Base-by-base conservation (phyloP, 768 basidiomycete species). In the Collybia sp. region DNA sequence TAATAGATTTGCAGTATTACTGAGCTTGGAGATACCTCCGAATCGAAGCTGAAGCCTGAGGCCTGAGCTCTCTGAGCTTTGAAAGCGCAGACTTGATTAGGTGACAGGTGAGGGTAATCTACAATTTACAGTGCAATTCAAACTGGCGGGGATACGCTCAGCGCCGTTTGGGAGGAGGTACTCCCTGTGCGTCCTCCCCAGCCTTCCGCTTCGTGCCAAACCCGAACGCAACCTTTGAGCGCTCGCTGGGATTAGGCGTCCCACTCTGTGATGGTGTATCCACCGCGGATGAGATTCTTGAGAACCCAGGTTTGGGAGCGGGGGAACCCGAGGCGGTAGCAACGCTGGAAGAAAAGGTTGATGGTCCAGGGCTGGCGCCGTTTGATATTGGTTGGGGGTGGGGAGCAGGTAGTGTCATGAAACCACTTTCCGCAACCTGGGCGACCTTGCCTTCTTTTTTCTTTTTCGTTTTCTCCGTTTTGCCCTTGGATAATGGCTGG, bases 201-300 rank as follows among this genome's bases (percentile, higher is more conserved):
- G 85, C 87, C 60, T 92, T 93, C 57, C 91, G 72, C 72, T 93
- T 93, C 39, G 73, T 68, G 30, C 83, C 83, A 58, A 92, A 78
- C 10, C 87, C 87, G 60, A 92, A 82, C 5, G 80, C 77, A 36
- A 93, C 79, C 63, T 82, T 92, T 30, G 80, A 76, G 43, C 88
- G 75, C 58, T 91, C 88, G 1, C 67, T 68, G 1, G 77, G 67
- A 16, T 74, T 80, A 16, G 85, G 79, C 0, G 83, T 83, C 8
- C 77, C 77, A 17, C 72, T 68, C 18, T 72, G 71, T 5, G 72
- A 67, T 2, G 76, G 68, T 31, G 82, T 71, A 30, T 80, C 81
- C 32, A 71, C 64, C 6, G 77, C 69, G 10, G 84, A 76, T 2
- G 79, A 75, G 58, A 91, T 88, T 47, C 86, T 76, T 17, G 87